Conservation (phyloP, 1,139 yeast genomes). For the Suhomyces chickasaworum region DNA sequence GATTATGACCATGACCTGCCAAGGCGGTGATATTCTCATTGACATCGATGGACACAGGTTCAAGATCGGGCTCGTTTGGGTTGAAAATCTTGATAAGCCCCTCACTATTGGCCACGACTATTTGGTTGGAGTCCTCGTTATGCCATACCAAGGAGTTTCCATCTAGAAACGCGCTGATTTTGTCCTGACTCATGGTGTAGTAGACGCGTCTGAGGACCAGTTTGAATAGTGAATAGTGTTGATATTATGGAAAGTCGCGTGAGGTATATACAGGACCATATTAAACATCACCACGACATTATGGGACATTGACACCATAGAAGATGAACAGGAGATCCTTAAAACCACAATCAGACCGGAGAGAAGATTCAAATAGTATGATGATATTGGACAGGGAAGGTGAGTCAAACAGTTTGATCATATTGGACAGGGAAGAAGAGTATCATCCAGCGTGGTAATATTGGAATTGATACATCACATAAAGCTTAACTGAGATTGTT, state of each 20-base stretch:
- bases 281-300: too few relatives aligned
- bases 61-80: slow-evolving; percentile 47
- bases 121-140: slow-evolving; percentile 32
- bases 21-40: slow-evolving; percentile 44
- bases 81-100: slow-evolving; percentile 56
- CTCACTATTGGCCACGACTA: slow-evolving; percentile 53
- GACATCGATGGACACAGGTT: slow-evolving; percentile 58
- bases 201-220: slow-evolving; percentile 5
- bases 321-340: too few relatives aligned
- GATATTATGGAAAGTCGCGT: background rate
- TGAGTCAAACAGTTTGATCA: too few relatives aligned
- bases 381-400: too few relatives aligned
- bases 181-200: slow-evolving; percentile 19
- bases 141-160: slow-evolving; percentile 49
- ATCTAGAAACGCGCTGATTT: slow-evolving; percentile 45
- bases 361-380: too few relatives aligned
- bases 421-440: too few relatives aligned
- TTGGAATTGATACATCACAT: too few relatives aligned
- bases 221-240: background rate
- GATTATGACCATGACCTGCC: slow-evolving; percentile 24
- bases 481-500: too few relatives aligned
- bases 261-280: too few relatives aligned
- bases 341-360: too few relatives aligned
- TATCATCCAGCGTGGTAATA: too few relatives aligned
- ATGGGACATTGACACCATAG: too few relatives aligned